These are phyloP conservation scores for Brassica balearica DNA, from an alignment of 441 rosid species.

Conservation along the genomic window DNA sequence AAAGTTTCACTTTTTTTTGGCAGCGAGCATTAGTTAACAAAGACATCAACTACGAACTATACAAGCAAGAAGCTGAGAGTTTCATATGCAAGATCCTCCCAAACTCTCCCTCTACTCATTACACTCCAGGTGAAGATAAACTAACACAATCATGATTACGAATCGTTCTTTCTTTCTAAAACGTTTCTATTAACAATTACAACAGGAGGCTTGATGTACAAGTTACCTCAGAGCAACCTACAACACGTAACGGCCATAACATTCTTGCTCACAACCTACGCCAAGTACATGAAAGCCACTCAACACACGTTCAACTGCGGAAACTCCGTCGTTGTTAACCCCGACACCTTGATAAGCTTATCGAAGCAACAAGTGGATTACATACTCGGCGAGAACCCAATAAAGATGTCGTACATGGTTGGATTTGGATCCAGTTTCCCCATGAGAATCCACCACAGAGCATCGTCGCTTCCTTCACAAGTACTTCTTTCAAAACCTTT, in stretches of 20 bases:
- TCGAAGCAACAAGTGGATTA: conserved; percentile 84
- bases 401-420: conserved; percentile 83
- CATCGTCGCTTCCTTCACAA: conserved; percentile 65
- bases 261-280: conserved; percentile 78
- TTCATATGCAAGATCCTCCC: conserved; percentile 83
- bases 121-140: conserved; percentile 64
- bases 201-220: conserved; percentile 81
- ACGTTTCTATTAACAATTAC: background rate
- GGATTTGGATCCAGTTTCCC: conserved; percentile 77
- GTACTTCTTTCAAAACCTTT: conserved; percentile 47
- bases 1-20: conserved; percentile 16
- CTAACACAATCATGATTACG: too few relatives aligned
- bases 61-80: conserved; percentile 62
- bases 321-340: conserved; percentile 48
- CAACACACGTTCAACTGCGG: conserved; percentile 70
- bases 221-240: conserved; percentile 68
- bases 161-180: background rate
- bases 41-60: conserved; percentile 63
- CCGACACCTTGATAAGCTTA: conserved; percentile 52
- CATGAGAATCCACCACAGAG: conserved; percentile 76
- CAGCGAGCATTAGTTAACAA: conserved; percentile 68
- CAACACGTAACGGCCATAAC: conserved; percentile 83
- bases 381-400: conserved; percentile 74
- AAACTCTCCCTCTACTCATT: conserved; percentile 74
- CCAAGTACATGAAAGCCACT: conserved; percentile 71